Conservation (phyloP, 2,329 filamentous ascomycete species). For the Sporothrix brasiliensis region DNA sequence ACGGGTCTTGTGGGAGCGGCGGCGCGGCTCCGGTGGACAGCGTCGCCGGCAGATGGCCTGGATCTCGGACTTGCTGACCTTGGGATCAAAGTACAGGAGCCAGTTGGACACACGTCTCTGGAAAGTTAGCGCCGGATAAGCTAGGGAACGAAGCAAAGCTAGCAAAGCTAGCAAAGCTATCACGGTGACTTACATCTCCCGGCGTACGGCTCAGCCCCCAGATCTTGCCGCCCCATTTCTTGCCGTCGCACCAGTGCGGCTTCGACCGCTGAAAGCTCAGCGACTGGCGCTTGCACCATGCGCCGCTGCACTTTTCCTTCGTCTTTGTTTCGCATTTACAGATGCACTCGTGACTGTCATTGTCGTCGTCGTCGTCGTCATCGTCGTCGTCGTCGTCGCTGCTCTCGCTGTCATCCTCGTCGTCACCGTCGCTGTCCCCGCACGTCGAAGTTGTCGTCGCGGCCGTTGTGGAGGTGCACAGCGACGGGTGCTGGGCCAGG, state of each 20-base stretch:
- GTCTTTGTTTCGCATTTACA: not conserved
- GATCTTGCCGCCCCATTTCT: conserved; percentile 35
- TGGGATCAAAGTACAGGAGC: conserved; percentile 33
- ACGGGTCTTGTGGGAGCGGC: not conserved
- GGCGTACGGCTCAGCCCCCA: conserved; percentile 30
- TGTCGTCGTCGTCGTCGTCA: not conserved
- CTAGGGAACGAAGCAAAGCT: not conserved
- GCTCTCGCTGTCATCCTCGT: not conserved
- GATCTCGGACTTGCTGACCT: conserved; percentile 26
- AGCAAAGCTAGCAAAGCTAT: not conserved
- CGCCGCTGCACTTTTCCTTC: conserved; percentile 15
- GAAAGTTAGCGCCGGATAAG: not conserved
- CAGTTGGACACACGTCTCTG: conserved; percentile 29
- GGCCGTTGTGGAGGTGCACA: conserved; percentile 2
- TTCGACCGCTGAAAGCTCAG: conserved; percentile 20
- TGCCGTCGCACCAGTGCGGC: conserved; percentile 36
- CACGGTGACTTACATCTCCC: conserved; percentile 25
- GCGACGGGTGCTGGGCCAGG: not conserved
- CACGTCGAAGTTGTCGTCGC: not conserved
- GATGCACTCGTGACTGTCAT: not conserved
- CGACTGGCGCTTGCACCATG: conserved; percentile 20
- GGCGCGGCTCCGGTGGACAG: not conserved
- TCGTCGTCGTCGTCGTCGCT: not conserved
- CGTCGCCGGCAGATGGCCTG: conserved; percentile 26
- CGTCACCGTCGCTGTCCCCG: not conserved